Conservation (phyloP, 805 yeast genomes). For the Candida yuanshanica region DNA sequence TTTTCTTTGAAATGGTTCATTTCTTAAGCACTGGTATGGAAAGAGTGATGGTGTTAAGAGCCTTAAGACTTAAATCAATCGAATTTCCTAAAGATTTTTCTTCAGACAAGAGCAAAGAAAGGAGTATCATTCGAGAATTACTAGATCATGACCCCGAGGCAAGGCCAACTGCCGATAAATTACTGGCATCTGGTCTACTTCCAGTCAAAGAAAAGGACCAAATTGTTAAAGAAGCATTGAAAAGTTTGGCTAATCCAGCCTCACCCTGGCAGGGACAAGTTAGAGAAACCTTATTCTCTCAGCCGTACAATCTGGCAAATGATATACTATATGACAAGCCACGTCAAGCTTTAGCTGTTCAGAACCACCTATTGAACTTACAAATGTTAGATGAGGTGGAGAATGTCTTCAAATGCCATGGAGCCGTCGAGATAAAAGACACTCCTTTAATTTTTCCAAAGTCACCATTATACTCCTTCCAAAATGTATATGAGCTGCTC, state of each 20-base stretch:
- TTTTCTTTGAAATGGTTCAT: constrained; percentile 92
- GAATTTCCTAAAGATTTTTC: constrained; percentile 70
- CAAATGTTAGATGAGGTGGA: constrained; percentile 56
- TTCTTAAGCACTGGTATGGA: constrained; percentile 91
- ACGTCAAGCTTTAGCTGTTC: constrained; percentile 23
- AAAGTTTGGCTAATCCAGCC: constrained; percentile 80
- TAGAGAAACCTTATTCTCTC: constrained; percentile 76
- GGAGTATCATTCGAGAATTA: constrained; percentile 57
- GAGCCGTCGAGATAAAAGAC: constrained; percentile 72
- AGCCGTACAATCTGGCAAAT: constrained; percentile 78
- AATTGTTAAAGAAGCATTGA: constrained; percentile 80
- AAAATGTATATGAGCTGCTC: constrained; percentile 69
- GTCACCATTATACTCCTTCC: constrained; percentile 61
- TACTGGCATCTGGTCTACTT: constrained; percentile 74
- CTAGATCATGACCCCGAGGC: constrained; percentile 72
- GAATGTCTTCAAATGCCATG: constrained; percentile 70
- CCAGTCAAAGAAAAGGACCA: constrained; percentile 91
- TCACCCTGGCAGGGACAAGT: constrained; percentile 95
- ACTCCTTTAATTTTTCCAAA: constrained; percentile 76
- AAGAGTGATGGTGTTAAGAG: constrained; percentile 65
- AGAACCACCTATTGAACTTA: constrained; percentile 52
- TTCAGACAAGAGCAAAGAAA: constrained; percentile 48
- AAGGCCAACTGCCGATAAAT: constrained; percentile 74
- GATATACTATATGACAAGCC: constrained; percentile 73
- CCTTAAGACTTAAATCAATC: constrained; percentile 51